Evolutionary conservation across 1,284 basidiomycete species (phyloP), one percentile per base, ranked within the genome.

Genomic region (Fomitiporia mediterranea): DNA sequence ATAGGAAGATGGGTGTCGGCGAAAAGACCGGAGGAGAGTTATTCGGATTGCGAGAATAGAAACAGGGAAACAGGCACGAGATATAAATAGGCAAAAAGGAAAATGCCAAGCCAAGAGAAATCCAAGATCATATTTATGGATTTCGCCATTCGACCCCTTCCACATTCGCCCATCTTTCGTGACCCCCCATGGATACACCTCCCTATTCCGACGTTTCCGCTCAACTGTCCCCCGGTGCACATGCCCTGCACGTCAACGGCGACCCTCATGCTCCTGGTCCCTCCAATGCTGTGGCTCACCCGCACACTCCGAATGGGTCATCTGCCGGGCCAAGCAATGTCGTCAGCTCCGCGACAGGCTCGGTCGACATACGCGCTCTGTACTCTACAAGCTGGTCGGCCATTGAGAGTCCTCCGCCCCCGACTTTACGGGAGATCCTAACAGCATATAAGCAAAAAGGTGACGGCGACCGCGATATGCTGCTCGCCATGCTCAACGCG

Each of bases 401-500:
- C 53, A 66, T 80, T 48, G 76, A 81, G 51, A 78, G 79, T 72
- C 66, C 81, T 5, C 78, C 90, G 17, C 89, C 92, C 1, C 91
- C 92, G 0, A 84, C 76, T 60, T 76, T 95, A 49, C 81, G 87
- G 50, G 90, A 92, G 64, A 93, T 95, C 39, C 82, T 95, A 28
- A 78, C 81, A 43, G 91, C 92, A 13, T 95, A 94, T 74, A 80
- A 81, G 61, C 72, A 81, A 39, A 88, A 84, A 64, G 92, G 92
- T 57, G 89, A 94, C 62, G 92, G 91, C 47, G 92, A 95, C 76
- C 79, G 91, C 38, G 91, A 94, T 55, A 86, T 94, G 81, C 76
- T 95, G 25, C 78, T 94, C 48, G 83, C 89, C 62, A 89, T 95
- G 78, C 76, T 95, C 52, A 90, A 86, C 61, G 91, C 92, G 68